Evolutionary conservation across 768 basidiomycete species (phyloP), one percentile per base, ranked within the genome.

Genomic region (Xerocomellus intermedius): DNA sequence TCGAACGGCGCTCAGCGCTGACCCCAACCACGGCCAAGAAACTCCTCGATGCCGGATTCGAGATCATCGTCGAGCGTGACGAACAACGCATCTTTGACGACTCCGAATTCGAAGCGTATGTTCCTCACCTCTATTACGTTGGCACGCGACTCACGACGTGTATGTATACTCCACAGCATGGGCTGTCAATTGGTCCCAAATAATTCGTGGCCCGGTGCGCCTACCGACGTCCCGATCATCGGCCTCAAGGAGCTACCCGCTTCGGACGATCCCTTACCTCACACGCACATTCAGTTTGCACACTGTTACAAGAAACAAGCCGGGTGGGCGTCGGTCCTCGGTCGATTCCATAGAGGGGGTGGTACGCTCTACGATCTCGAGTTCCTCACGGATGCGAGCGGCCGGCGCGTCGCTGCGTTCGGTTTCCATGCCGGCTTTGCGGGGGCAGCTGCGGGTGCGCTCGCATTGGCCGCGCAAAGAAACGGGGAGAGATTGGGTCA

Each of bases 401-500:
- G 95, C 14, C 82, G 96, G 28, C 89, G 97, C 42, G 94, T 99
- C 35, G 96, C 97, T 16, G 97, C 97, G 0, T 99, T 99, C 66
- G 97, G 97, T 8, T 99, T 88, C 77, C 91, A 98, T 70, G 97
- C 97, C 13, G 97, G 97, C 5, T 99, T 98, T 64, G 94, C 96
- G n/a, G 97, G 97, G 16, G 93, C 94, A 10, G 96, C 94, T 6
- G 94, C 91, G 0, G 88, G 91, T 21, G 91, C 90, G 8, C 80
- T 98, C 26, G 93, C 91, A 3, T 70, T 85, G 33, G 90, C 87
- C 2, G 79, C 88, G 21, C 81, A 87, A 49, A 78, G 79, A 58
- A 75, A 80, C 43, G 85, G 83, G 2, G 70, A 81, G 63, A 72
- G 72, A 5, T 75, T 96, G 30, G 91, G 88, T 5, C 74, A 70